Base-by-base conservation (phyloP, 805 yeast species). In the Starmerella stigmatis region DNA sequence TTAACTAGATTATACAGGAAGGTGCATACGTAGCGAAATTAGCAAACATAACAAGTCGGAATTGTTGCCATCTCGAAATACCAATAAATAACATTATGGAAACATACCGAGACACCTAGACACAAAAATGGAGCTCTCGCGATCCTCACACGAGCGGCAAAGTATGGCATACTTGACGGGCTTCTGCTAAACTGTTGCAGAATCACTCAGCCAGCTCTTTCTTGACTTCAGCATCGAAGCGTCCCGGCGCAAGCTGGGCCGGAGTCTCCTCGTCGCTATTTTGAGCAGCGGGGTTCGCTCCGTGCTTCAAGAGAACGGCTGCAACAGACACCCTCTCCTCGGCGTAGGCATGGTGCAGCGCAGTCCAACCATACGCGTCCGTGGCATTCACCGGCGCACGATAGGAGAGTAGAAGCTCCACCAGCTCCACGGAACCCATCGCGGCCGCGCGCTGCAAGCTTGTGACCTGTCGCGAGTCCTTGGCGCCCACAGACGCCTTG, bases 261-360 rank as follows among this genome's bases (percentile, higher is more conserved):
- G 84, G 75, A 1, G 71, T 70, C 45, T 72, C 64, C 2, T 79
- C 85, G 11, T 77, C 81, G 2, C 56, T 49, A 51, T 72, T 76
- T 64, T 12, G 67, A 45, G 17, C 57, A 43, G 37, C 62, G 10
- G 68, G 60, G 53, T 82, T 86, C 0, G 94, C 96, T 0, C 89
- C 89, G 5, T 71, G 65, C 43, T 57, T 68, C 2, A 79, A 76
- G 38, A 88, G 64, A 27, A 67, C 57, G 1, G 77, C 67, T 0
- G 83, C 94, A 10, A 76, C 75, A 47, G 83, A 94, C 1, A 81
- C 86, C 55, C 79, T 79, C 0, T 95, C 96, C 62, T 88, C 97
- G 0, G 94, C 86, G 45, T 81, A 64, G 0, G 96, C 95, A 62
- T 85, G 94, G 60, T 85, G 94, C 48, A 89, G 60, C 1, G 95